Percentiles rank a stretch among this genome's conserved stretches.
phyloP scores from a whole-genome alignment of 148 eudicot species.

The Vaccinium corymbosum region DNA sequence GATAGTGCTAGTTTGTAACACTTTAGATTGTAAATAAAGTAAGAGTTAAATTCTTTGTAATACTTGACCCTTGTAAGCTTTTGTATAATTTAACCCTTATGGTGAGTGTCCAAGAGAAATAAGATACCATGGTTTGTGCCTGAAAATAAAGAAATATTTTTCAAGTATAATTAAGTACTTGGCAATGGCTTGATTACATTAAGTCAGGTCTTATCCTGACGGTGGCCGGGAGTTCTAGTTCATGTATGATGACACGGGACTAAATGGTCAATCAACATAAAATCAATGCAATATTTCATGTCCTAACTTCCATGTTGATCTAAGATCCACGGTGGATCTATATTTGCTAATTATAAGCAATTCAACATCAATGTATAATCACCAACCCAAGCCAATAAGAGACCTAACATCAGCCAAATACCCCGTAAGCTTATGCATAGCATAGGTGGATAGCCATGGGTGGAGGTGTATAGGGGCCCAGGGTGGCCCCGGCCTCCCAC shows the following conservation, averaged over 20 bases:
- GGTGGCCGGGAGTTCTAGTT: not conserved
- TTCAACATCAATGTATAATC: not conserved
- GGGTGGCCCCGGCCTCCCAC: too few relatives aligned
- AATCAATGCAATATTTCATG: conserved; percentile 2
- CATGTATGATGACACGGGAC: not conserved
- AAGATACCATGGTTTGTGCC: too few relatives aligned
- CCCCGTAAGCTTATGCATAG: not conserved
- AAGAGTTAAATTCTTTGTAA: too few relatives aligned
- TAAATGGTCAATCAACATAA: not conserved
- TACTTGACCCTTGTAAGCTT: too few relatives aligned
- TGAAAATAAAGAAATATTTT: too few relatives aligned
- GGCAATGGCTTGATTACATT: too few relatives aligned
- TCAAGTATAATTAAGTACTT: too few relatives aligned
- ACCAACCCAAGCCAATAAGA: not conserved
- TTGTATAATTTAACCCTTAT: too few relatives aligned
- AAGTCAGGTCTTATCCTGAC: too few relatives aligned
- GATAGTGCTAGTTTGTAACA: not conserved
- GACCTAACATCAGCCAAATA: not conserved
- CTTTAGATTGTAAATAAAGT: not conserved
- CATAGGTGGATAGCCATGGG: not conserved
- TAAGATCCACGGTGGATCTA: not conserved
- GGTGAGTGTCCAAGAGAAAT: too few relatives aligned
- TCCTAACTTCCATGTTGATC: not conserved
- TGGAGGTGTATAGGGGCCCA: too few relatives aligned
- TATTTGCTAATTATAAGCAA: not conserved